Percentiles rank a stretch among this genome's conserved stretches.
Evolutionary conservation across 192 early-diverging fungal genomes (phyloP).

Genomic region (Geranomyces variabilis): DNA sequence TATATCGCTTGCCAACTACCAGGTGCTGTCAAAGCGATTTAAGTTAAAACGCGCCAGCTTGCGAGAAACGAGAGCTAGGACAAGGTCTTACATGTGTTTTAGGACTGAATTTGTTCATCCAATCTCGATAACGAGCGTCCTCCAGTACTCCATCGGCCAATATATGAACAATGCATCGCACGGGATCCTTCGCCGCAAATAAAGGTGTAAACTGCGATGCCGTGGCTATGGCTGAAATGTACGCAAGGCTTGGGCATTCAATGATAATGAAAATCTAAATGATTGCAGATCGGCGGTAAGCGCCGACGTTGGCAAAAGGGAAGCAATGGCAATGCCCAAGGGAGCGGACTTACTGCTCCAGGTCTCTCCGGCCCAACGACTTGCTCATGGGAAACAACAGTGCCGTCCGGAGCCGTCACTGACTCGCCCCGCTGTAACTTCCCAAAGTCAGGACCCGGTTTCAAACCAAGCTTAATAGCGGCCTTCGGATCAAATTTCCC

Average conservation of each 20-base stretch:
- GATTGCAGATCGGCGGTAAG: constrained; percentile 57
- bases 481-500: constrained; percentile 78
- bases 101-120: constrained; percentile 74
- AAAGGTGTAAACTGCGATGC: not conserved
- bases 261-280: constrained; percentile 37
- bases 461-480: constrained; percentile 69
- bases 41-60: not conserved
- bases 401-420: constrained; percentile 65
- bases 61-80: not conserved
- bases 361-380: constrained; percentile 62
- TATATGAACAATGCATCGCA: constrained; percentile 75
- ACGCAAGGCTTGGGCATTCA: constrained; percentile 38
- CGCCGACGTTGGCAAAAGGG: constrained; percentile 45
- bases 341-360: constrained; percentile 59
- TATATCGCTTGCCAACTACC: constrained; percentile 64
- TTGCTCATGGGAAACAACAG: constrained; percentile 70
- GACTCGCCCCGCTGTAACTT: constrained; percentile 63
- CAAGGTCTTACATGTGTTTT: constrained; percentile 37
- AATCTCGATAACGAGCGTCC: constrained; percentile 65
- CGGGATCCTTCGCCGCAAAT: not conserved
- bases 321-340: constrained; percentile 14
- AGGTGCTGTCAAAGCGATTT: constrained; percentile 60
- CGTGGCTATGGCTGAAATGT: constrained; percentile 26
- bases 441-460: constrained; percentile 60
- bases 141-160: constrained; percentile 63